Percentiles rank a stretch among this genome's conserved stretches.
phyloP scores from a whole-genome alignment of 495 filamentous ascomycete species.

The Thozetella sp. region DNA sequence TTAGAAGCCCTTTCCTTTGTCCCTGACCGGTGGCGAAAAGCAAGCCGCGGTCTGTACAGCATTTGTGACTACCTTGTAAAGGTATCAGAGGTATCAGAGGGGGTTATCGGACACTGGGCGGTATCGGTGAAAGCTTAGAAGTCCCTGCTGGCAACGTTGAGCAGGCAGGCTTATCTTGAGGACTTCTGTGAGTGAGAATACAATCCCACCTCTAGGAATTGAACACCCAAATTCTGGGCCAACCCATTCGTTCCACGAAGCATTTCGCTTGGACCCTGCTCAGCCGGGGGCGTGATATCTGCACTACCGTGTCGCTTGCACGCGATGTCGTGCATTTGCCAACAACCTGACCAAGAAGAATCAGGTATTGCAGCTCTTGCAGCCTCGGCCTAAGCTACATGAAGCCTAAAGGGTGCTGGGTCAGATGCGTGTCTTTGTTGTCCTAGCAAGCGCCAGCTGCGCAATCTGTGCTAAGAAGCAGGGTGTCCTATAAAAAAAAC shows the following conservation, averaged over 20 bases:
- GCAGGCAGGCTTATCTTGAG: not conserved
- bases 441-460: not conserved
- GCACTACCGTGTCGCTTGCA: too few relatives aligned
- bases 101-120: not conserved
- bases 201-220: slow-evolving; percentile 2
- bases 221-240: not conserved
- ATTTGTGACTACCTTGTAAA: not conserved
- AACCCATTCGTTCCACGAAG: too few relatives aligned
- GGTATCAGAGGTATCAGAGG: not conserved
- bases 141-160: not conserved
- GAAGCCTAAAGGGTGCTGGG: too few relatives aligned
- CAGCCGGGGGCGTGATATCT: too few relatives aligned
- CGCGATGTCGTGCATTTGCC: too few relatives aligned
- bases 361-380: not conserved
- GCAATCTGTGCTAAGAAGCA: too few relatives aligned
- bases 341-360: too few relatives aligned
- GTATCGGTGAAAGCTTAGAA: not conserved
- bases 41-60: not conserved
- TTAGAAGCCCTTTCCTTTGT: slow-evolving; percentile 3
- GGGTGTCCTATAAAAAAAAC: too few relatives aligned
- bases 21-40: not conserved
- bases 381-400: too few relatives aligned
- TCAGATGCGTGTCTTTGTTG: not conserved
- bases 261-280: too few relatives aligned
- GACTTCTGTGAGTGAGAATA: slow-evolving; percentile 2